Base-by-base conservation (phyloP, 345 rosid genomes). In the Camelina neglecta region DNA sequence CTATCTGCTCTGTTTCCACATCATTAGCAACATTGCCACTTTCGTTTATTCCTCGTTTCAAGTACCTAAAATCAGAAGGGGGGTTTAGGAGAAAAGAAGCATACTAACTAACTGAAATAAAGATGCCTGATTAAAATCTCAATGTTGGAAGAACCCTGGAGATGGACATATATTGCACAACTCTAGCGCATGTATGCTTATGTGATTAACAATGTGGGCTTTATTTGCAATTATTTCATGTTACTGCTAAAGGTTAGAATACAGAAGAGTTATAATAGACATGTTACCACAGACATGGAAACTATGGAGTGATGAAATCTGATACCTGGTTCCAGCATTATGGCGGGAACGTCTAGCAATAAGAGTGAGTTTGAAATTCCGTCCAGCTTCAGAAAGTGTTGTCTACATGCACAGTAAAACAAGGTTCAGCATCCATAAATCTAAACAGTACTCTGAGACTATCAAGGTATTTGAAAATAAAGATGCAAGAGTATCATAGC, bases 301-400 rank as follows among this genome's bases (percentile, higher is more conserved):
- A 71, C 24, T n/a, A 16, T 54, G n/a, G 65, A 49, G 49, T 58
- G 57, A 12, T 47, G 48, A 45, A n/a, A 61, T 61, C 33, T 51
- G 84, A 42, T 83, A 95, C 99, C 99, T 89, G 74, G 93, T 92
- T 65, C 99, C 99, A 78, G 99, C 99, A 81, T 82, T 92, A 85
- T 92, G 94, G 29, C 99, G 93, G 56, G 99, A 95, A 41, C 99
- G 97, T 80, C 98, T 92, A n/a, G 98, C 96, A 75, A 95, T 90
- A 48, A 95, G 88, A 51, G 98, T 89, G 64, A 95, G 85, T 67
- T 81, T 89, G 75, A 92, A 84, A 72, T 86, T 86, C 64, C 94
- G 85, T 75, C 96, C 99, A 72, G 89, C 86, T 56, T 84, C 85
- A 76, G 89, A 85, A 66, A 90, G 86, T 11, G 89, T 75, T 68